phyloP scores from a whole-genome alignment of 768 basidiomycete genomes.

The Lentinula lateritia region DNA sequence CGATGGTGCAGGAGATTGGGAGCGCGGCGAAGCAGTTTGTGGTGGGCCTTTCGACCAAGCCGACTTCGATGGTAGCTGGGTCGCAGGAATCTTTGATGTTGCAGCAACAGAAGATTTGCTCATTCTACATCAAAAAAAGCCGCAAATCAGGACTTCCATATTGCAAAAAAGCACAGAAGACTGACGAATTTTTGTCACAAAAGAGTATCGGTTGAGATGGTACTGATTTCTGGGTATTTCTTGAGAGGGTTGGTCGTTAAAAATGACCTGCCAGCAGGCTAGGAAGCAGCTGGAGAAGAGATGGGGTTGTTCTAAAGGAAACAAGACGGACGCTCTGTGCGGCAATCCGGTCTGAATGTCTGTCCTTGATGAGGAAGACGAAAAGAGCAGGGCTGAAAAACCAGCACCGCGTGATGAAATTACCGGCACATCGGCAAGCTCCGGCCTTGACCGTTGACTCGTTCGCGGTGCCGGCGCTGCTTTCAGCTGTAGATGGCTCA shows the following conservation, averaged over 20 bases:
- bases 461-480: background rate
- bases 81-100: constrained; percentile 57
- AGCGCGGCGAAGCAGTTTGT: constrained; percentile 63
- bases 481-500: background rate
- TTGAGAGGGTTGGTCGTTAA: constrained; percentile 75
- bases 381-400: constrained; percentile 22
- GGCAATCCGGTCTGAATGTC: constrained; percentile 31
- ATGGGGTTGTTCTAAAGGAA: constrained; percentile 32
- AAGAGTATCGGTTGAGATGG: constrained; percentile 30
- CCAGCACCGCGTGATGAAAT: background rate
- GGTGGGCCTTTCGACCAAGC: constrained; percentile 92
- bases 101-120: constrained; percentile 83
- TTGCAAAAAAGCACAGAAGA: constrained; percentile 11
- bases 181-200: constrained; percentile 23
- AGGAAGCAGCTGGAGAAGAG: constrained; percentile 52
- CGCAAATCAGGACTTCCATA: background rate
- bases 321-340: constrained; percentile 28
- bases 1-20: constrained; percentile 70
- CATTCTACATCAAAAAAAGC: constrained; percentile 54
- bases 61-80: constrained; percentile 74
- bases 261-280: constrained; percentile 91
- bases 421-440: background rate
- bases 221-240: constrained; percentile 41
- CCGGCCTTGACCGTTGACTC: background rate
- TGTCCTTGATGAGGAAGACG: constrained; percentile 36